Percentiles rank a stretch among this genome's conserved stretches.
These are phyloP conservation scores for Chlamydomonas sphaeroides DNA, from an alignment of 139 green algal species.

Conservation along the genomic window DNA sequence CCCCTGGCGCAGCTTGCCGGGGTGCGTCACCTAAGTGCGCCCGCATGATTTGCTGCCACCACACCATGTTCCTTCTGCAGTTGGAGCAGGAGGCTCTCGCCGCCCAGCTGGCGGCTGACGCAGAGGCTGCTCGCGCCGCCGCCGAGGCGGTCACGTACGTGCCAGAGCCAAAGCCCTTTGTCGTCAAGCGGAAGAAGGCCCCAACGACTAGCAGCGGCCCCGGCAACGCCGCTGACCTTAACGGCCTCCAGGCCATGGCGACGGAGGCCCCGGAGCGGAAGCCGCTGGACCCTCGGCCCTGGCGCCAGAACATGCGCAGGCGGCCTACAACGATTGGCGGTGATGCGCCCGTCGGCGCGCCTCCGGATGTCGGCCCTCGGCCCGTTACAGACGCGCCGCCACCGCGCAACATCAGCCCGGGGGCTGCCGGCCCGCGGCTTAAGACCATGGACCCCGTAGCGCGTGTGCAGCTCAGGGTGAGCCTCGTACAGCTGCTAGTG, in stretches of 20 bases:
- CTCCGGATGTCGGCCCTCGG: background rate
- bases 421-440: background rate
- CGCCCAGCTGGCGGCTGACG: background rate
- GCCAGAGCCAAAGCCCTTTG: background rate
- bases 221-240: background rate
- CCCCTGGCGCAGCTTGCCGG: too few species aligned
- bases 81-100: conserved; percentile 16
- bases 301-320: conserved; percentile 32
- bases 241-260: conserved; percentile 18
- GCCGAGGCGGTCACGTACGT: background rate
- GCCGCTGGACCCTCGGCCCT: conserved; percentile 1
- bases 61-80: too few species aligned
- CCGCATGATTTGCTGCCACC: too few species aligned
- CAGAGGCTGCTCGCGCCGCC: background rate
- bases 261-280: conserved; percentile 12
- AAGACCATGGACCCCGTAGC: conserved; percentile 12
- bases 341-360: background rate
- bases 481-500: too few species aligned
- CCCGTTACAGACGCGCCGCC: background rate
- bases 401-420: conserved; percentile 17
- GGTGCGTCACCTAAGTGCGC: too few species aligned
- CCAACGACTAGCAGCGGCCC: too few species aligned
- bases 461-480: conserved; percentile 20
- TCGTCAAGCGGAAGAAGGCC: background rate
- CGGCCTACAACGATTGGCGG: background rate